Conservation (phyloP, 2,329 filamentous ascomycete genomes). For the Cladosporium colombiae region DNA sequence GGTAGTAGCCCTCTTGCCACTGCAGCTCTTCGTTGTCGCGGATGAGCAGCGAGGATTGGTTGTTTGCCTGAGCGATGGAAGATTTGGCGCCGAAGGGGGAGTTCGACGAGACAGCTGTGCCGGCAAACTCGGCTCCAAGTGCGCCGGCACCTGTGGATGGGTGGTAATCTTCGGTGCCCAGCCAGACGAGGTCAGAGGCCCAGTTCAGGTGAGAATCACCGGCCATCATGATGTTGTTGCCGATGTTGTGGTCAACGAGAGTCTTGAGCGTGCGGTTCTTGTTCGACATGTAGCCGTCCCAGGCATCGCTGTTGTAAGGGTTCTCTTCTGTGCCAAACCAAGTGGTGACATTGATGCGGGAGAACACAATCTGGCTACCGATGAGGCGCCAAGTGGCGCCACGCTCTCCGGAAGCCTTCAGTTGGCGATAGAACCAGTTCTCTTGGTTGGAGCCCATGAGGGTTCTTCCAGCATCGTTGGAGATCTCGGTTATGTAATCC, state of each 20-base stretch:
- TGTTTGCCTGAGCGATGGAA: conserved; percentile 52
- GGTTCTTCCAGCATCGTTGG: conserved; percentile 33
- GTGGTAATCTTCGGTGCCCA: conserved; percentile 42
- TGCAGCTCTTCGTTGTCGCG: conserved; percentile 62
- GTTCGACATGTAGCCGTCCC: conserved; percentile 68
- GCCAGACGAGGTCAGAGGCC: conserved; percentile 45
- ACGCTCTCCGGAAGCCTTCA: conserved; percentile 49
- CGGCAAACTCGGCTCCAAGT: conserved; percentile 55
- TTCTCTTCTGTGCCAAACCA: conserved; percentile 40
- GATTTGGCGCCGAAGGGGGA: conserved; percentile 58
- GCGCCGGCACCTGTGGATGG: conserved; percentile 40
- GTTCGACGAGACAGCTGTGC: conserved; percentile 62
- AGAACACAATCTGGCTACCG: conserved; percentile 69
- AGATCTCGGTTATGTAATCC: conserved; percentile 33
- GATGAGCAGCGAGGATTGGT: conserved; percentile 43
- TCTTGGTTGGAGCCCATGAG: conserved; percentile 33
- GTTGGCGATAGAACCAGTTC: conserved; percentile 54
- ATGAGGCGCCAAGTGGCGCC: conserved; percentile 69
- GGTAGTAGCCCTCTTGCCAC: conserved; percentile 70
- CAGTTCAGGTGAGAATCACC: conserved; percentile 68
- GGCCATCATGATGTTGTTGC: conserved; percentile 69
- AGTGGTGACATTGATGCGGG: conserved; percentile 50
- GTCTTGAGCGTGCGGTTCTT: conserved; percentile 68
- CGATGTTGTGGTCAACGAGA: conserved; percentile 61
- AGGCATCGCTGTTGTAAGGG: conserved; percentile 52